phyloP scores from a whole-genome alignment of 1,284 basidiomycete genomes.

The Heterobasidion annosum region DNA sequence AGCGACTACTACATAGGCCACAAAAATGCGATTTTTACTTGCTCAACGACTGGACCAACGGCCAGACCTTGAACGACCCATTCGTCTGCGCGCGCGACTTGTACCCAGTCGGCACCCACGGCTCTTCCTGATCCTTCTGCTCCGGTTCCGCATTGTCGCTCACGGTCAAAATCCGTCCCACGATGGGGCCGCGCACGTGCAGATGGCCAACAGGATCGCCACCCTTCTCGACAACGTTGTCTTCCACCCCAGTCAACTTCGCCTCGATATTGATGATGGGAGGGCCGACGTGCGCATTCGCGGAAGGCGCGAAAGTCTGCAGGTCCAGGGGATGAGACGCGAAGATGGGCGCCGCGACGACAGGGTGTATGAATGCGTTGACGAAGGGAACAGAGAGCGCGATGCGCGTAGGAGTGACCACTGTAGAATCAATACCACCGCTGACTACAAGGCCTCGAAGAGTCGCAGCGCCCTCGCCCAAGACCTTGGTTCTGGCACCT shows the following conservation, averaged over 20 bases:
- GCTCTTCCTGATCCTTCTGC: slow-evolving; percentile 24
- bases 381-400: slow-evolving; percentile 66
- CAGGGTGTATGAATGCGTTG: slow-evolving; percentile 47
- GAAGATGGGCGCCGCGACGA: slow-evolving; percentile 59
- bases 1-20: no score
- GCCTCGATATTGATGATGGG: slow-evolving; percentile 68
- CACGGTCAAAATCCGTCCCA: slow-evolving; percentile 40
- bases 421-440: slow-evolving; percentile 29
- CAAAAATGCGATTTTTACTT: no score
- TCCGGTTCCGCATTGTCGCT: slow-evolving; percentile 28
- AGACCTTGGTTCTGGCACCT: slow-evolving; percentile 45
- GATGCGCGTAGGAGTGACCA: slow-evolving; percentile 52
- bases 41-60: background rate
- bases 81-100: slow-evolving; percentile 47
- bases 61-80: slow-evolving; percentile 44
- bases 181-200: slow-evolving; percentile 32
- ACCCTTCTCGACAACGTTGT: slow-evolving; percentile 51
- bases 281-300: slow-evolving; percentile 55
- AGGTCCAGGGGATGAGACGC: slow-evolving; percentile 70
- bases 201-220: slow-evolving; percentile 24
- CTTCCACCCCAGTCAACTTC: slow-evolving; percentile 57
- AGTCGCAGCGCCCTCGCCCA: slow-evolving; percentile 50
- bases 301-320: slow-evolving; percentile 46
- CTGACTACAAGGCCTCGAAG: slow-evolving; percentile 54
- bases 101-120: slow-evolving; percentile 42